These are phyloP conservation scores for Xerocomus amazonicus DNA, from an alignment of 1,284 basidiomycete species.

Conservation along the genomic window DNA sequence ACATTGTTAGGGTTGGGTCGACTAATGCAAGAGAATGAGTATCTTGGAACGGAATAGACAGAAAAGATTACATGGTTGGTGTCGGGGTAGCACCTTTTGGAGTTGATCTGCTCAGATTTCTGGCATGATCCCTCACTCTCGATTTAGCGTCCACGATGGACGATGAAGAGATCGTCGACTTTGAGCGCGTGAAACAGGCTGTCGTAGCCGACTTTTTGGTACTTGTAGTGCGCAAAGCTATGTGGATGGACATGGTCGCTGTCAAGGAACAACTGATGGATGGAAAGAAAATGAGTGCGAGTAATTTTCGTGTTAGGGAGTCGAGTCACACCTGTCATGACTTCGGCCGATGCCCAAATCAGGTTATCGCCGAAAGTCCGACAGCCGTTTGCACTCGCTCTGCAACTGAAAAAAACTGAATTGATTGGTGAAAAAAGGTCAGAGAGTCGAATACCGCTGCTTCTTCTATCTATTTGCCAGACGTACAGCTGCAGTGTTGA, in stretches of 20 bases:
- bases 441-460: background rate
- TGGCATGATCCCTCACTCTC: conserved; percentile 65
- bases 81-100: conserved; percentile 53
- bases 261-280: conserved; percentile 3
- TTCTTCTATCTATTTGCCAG: background rate
- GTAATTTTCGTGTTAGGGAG: conserved; percentile 8
- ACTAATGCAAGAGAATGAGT: conserved; percentile 35
- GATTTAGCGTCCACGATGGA: conserved; percentile 68
- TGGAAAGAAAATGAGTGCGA: conserved; percentile 6
- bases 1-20: conserved; percentile 60
- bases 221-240: conserved; percentile 42
- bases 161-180: conserved; percentile 46
- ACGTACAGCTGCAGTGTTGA: background rate
- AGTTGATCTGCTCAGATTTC: conserved; percentile 67
- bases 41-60: conserved; percentile 5
- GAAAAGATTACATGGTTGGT: conserved; percentile 47
- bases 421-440: background rate
- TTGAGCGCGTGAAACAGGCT: conserved; percentile 45
- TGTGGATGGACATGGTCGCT: conserved; percentile 32
- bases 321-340: conserved; percentile 20
- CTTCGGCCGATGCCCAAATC: conserved; percentile 23
- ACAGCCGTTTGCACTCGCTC: background rate
- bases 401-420: too few relatives aligned
- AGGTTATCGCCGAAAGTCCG: conserved; percentile 26
- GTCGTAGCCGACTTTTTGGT: conserved; percentile 42